Conservation (phyloP, 208 protist species). For the Acanthamoeba sp. region DNA sequence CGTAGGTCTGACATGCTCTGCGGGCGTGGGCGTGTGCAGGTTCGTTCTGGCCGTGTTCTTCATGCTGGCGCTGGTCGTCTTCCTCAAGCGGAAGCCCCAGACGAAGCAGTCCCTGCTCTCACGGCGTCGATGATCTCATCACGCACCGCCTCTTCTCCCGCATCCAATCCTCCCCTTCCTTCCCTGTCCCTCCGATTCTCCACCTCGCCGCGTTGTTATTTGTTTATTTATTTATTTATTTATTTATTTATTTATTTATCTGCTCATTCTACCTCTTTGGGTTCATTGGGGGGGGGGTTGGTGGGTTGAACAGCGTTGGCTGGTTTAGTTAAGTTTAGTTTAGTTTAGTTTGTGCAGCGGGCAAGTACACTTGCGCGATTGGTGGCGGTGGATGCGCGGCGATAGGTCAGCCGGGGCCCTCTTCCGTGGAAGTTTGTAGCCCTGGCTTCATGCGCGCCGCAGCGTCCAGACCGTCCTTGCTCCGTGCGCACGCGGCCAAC, state of each 20-base stretch:
- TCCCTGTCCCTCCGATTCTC: too few relatives aligned
- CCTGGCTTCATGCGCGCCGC: not conserved
- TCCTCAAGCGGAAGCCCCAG: not conserved
- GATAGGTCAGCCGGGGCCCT: conserved; percentile 6
- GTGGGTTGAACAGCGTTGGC: too few relatives aligned
- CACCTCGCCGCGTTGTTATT: too few relatives aligned
- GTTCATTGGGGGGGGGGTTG: too few relatives aligned
- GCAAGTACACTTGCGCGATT: not conserved
- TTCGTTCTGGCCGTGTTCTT: conserved; percentile 3
- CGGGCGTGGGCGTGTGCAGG: not conserved
- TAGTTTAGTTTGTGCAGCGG: too few relatives aligned
- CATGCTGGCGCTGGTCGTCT: not conserved
- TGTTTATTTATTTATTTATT: too few relatives aligned
- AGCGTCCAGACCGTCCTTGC: not conserved
- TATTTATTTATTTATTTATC: too few relatives aligned
- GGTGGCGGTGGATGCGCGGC: not conserved
- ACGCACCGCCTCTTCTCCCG: too few relatives aligned
- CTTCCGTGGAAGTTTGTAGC: conserved; percentile 19
- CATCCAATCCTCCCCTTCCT: too few relatives aligned
- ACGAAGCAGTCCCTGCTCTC: not conserved
- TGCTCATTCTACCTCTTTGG: too few relatives aligned
- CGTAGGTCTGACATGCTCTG: conserved; percentile 5
- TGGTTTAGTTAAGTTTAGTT: too few relatives aligned
- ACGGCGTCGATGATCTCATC: not conserved
- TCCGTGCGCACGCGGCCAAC: not conserved